Conservation (phyloP, 2,329 filamentous ascomycete species). For the Apiospora hydei region DNA sequence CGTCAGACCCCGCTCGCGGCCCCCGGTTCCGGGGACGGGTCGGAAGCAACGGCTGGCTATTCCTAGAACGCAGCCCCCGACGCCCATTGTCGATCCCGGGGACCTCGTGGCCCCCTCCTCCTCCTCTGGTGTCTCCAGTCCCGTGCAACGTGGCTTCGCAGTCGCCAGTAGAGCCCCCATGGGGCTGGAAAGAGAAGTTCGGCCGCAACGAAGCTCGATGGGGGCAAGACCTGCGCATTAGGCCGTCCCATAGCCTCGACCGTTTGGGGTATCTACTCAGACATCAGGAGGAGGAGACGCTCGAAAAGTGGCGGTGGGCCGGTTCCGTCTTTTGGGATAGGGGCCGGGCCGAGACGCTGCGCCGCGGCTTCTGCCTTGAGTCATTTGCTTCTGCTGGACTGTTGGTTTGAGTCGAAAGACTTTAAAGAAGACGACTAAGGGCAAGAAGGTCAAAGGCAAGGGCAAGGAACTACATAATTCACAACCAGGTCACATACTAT, state of each 20-base stretch:
- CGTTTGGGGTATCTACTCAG: fast-evolving
- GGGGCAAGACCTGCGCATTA: neutral
- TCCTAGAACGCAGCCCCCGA: neutral
- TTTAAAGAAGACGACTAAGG: too few relatives aligned
- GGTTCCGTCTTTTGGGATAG: neutral
- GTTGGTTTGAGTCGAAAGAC: too few relatives aligned
- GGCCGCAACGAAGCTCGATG: neutral
- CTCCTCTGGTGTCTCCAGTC: neutral
- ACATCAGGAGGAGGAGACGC: neutral
- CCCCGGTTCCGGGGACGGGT: neutral
- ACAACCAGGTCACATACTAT: too few relatives aligned
- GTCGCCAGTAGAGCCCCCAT: neutral
- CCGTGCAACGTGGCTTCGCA: neutral
- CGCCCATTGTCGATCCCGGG: too few relatives aligned
- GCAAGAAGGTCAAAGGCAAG: too few relatives aligned
- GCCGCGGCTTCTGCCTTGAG: neutral
- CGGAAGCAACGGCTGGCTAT: neutral
- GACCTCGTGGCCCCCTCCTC: neutral
- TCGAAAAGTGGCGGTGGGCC: neutral
- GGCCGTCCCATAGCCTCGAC: neutral
- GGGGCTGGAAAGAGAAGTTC: neutral
- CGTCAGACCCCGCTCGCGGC: fast-evolving
- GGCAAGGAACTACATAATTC: too few relatives aligned
- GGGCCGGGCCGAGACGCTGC: neutral
- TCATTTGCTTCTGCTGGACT: too few relatives aligned